Evolutionary conservation across 179 eudicot genomes (phyloP).

Genomic region (Silene vulgaris): DNA sequence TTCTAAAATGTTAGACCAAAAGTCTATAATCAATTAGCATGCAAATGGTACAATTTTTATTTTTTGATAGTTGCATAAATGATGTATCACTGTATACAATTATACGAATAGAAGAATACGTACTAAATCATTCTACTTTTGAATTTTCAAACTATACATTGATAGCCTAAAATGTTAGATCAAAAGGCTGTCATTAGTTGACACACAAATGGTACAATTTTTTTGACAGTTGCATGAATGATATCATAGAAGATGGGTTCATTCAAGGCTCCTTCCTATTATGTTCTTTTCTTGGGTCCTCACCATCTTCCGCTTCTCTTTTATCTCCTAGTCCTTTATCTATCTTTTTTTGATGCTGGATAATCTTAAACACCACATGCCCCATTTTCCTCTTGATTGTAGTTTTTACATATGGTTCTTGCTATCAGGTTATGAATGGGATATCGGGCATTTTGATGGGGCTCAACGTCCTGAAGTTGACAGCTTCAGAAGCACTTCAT

Average conservation of each 20-base stretch:
- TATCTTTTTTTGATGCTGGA: neutral
- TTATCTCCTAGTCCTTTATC: neutral
- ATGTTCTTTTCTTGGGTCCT: neutral
- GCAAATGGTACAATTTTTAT: neutral
- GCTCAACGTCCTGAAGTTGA: constrained; percentile 92
- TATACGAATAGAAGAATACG: neutral
- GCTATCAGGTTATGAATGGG: constrained; percentile 92
- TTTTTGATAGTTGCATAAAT: neutral
- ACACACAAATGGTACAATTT: neutral
- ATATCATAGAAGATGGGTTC: neutral
- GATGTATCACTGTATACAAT: neutral
- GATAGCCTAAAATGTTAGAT: neutral
- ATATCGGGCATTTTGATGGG: constrained; percentile 87
- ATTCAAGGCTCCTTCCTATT: neutral
- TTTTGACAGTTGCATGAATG: neutral
- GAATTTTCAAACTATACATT: neutral
- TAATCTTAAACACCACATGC: neutral
- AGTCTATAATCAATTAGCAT: neutral
- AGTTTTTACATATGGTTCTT: constrained; percentile 19
- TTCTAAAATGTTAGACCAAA: neutral
- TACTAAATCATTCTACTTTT: neutral
- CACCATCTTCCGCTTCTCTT: neutral
- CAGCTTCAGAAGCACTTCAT: constrained; percentile 85
- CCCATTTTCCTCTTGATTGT: constrained; percentile 1
- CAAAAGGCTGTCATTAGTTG: neutral